Evolutionary conservation across 2,329 filamentous ascomycete genomes (phyloP).

Genomic region (Huntiella bhutanensis): DNA sequence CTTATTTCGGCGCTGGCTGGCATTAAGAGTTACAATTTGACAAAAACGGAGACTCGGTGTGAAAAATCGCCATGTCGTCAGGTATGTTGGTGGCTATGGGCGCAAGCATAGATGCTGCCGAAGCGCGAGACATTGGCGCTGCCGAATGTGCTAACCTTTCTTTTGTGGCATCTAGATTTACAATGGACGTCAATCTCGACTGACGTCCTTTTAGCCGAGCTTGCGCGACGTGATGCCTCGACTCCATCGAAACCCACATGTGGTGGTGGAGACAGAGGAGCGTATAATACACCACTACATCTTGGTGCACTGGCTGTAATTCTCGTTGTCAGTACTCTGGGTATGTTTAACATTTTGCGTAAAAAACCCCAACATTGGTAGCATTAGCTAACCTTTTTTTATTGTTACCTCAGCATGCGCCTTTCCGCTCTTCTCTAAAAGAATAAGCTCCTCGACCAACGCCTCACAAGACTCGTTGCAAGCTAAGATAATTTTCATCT

Average conservation of each 20-base stretch:
- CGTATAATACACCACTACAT: constrained; percentile 48
- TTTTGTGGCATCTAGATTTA: constrained; percentile 5
- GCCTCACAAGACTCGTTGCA: constrained; percentile 19
- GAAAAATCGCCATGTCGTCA: too few relatives aligned
- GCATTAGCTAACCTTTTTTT: background rate
- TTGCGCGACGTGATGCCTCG: constrained; percentile 25
- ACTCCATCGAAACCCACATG: constrained; percentile 27
- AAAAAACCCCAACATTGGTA: too few relatives aligned
- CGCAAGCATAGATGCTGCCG: too few relatives aligned
- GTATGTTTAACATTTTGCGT: constrained; percentile 21
- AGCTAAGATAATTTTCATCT: constrained; percentile 42
- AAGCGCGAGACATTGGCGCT: too few relatives aligned
- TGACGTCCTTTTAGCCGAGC: constrained; percentile 31
- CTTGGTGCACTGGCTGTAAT: constrained; percentile 51
- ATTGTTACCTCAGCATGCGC: constrained; percentile 33
- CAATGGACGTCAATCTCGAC: constrained; percentile 33
- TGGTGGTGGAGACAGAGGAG: constrained; percentile 29
- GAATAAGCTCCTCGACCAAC: constrained; percentile 18
- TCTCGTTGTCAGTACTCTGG: constrained; percentile 37
- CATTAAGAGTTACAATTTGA: too few relatives aligned
- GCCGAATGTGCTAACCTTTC: too few relatives aligned
- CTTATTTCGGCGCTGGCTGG: too few relatives aligned
- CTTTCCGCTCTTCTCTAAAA: constrained; percentile 45
- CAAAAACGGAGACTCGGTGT: too few relatives aligned
- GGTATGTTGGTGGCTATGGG: too few relatives aligned